A percentile compares a stretch with the other conserved stretches of the same genome.
These are phyloP conservation scores for Lichtheimia corymbifera DNA, from an alignment of 371 early-diverging fungal species.

Conservation along the genomic window DNA sequence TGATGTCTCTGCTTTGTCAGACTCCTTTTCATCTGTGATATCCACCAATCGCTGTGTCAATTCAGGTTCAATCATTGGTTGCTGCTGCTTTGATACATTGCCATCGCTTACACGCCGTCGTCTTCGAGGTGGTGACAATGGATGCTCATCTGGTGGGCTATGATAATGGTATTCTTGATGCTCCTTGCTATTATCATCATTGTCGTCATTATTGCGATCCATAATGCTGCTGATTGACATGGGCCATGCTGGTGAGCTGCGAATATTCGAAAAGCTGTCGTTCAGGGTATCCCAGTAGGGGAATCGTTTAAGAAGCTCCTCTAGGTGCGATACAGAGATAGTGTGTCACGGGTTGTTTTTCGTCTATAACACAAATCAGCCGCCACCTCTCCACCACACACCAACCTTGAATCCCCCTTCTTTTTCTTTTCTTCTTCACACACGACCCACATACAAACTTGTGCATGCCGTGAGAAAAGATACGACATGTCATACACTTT, in stretches of 20 bases:
- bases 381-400: not conserved
- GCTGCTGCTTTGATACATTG: not conserved
- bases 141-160: not conserved
- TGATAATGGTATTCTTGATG: not conserved
- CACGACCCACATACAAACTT: too few species aligned
- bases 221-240: slow-evolving; percentile 50
- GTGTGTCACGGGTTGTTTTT: not conserved
- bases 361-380: slow-evolving; percentile 2
- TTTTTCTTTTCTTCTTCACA: too few species aligned
- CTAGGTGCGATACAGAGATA: slow-evolving; percentile 16
- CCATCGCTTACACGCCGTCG: not conserved
- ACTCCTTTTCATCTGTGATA: slow-evolving; percentile 47
- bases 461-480: too few species aligned
- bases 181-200: not conserved
- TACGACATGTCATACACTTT: too few species aligned
- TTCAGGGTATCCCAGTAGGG: slow-evolving; percentile 51
- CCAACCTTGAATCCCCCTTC: too few species aligned
- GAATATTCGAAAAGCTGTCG: slow-evolving; percentile 30
- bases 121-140: not conserved
- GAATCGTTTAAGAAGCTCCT: slow-evolving; percentile 47
- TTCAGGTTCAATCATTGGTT: not conserved
- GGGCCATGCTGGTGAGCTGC: slow-evolving; percentile 25
- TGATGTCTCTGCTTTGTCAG: slow-evolving; percentile 42
- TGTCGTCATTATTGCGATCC: slow-evolving; percentile 16
- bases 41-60: slow-evolving; percentile 32